Evolutionary conservation across 768 basidiomycete species (phyloP).

Genomic region (Xerocomellus dryophilus): DNA sequence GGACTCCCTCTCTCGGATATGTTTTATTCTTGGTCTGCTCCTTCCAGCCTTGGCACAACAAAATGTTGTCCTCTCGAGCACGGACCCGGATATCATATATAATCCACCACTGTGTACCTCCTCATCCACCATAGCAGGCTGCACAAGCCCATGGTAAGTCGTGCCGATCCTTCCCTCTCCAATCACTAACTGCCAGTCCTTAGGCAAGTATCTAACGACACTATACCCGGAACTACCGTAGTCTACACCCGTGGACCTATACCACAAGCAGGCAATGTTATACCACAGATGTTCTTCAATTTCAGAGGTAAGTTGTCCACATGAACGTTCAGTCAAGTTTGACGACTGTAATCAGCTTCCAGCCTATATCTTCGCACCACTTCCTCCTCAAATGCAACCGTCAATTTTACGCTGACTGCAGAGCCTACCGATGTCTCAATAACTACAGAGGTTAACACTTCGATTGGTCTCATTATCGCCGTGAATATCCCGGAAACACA

Average conservation of each 20-base stretch:
- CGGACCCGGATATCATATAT: slow-evolving; percentile 26
- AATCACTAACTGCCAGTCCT: neutral
- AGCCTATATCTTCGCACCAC: slow-evolving; percentile 44
- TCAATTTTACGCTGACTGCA: slow-evolving; percentile 49
- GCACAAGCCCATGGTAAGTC: slow-evolving; percentile 28
- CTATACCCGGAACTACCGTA: slow-evolving; percentile 10
- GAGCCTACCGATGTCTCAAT: slow-evolving; percentile 36
- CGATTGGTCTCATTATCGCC: slow-evolving; percentile 37
- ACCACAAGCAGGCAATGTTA: slow-evolving; percentile 38
- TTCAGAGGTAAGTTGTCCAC: slow-evolving; percentile 44
- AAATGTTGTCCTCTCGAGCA: slow-evolving; percentile 22
- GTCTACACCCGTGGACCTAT: slow-evolving; percentile 44
- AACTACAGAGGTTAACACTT: slow-evolving; percentile 40
- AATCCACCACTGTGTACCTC: slow-evolving; percentile 24
- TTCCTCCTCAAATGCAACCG: slow-evolving; percentile 45
- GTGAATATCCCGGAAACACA: slow-evolving; percentile 40
- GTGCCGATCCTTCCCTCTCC: no score
- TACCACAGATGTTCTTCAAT: slow-evolving; percentile 57
- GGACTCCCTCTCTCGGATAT: slow-evolving; percentile 19
- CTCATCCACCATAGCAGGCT: slow-evolving; percentile 10
- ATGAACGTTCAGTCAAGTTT: neutral
- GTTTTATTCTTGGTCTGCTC: slow-evolving; percentile 11
- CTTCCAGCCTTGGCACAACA: slow-evolving; percentile 16
- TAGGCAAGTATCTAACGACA: slow-evolving; percentile 25
- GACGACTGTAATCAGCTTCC: slow-evolving; percentile 35